These are phyloP conservation scores for Corynespora cassiicola DNA, from an alignment of 2,329 filamentous ascomycete genomes.

Conservation along the genomic window DNA sequence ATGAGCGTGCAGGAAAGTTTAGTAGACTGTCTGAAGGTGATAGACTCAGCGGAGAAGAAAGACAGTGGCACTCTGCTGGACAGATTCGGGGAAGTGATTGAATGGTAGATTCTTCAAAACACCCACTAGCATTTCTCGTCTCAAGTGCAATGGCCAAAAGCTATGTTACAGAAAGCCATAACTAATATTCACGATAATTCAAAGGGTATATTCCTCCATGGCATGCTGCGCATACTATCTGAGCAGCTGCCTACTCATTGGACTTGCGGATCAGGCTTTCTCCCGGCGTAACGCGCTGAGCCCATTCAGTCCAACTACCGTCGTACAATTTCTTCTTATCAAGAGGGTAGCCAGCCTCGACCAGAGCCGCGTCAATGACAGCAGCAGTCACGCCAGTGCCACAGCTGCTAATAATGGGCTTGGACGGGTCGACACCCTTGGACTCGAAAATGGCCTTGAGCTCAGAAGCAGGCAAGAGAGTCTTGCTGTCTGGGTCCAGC, in stretches of 20 bases:
- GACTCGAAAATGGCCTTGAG: conserved; percentile 77
- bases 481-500: conserved; percentile 82
- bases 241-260: conserved; percentile 13
- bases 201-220: conserved; percentile 26
- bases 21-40: conserved; percentile 43
- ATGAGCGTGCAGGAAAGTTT: conserved; percentile 52
- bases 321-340: conserved; percentile 83
- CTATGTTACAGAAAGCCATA: too few species aligned
- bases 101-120: too few species aligned
- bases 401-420: conserved; percentile 85
- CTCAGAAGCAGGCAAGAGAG: conserved; percentile 74
- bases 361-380: conserved; percentile 85
- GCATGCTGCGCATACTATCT: background rate
- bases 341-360: conserved; percentile 76
- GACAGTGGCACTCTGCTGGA: conserved; percentile 52
- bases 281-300: conserved; percentile 66
- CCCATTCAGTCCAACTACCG: conserved; percentile 95
- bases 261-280: conserved; percentile 69
- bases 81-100: conserved; percentile 50
- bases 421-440: conserved; percentile 79
- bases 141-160: too few species aligned
- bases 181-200: too few species aligned
- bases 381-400: conserved; percentile 95
- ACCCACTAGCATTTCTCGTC: too few species aligned
- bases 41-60: conserved; percentile 36